Conservation (phyloP, 208 protist species). For the Trypanosoma avium region DNA sequence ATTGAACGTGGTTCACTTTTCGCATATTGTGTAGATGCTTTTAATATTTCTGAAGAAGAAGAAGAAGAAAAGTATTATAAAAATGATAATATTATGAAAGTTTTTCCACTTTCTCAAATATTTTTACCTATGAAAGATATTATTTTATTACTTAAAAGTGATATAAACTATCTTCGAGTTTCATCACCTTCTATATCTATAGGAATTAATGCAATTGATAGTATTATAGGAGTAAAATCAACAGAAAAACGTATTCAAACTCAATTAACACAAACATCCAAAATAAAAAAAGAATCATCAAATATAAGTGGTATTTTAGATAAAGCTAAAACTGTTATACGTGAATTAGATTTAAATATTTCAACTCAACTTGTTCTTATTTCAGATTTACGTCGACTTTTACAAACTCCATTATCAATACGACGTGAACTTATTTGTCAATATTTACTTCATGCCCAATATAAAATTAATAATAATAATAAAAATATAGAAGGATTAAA, state of each 20-base stretch:
- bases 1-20: conserved; percentile 51
- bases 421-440: conserved; percentile 22
- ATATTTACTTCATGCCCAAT: conserved; percentile 27
- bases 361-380: conserved; percentile 35
- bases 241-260: neutral
- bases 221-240: conserved; percentile 18
- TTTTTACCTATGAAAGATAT: conserved; percentile 14
- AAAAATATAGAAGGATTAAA: too few relatives aligned
- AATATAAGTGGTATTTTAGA: neutral
- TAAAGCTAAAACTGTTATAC: conserved; percentile 30
- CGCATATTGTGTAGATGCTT: conserved; percentile 6
- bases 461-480: too few relatives aligned
- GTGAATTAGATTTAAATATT: conserved; percentile 35
- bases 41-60: too few relatives aligned
- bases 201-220: conserved; percentile 12
- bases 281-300: neutral
- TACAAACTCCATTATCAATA: neutral
- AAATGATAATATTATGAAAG: neutral
- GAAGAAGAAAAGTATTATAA: neutral
- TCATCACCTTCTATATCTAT: neutral
- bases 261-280: neutral
- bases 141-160: conserved; percentile 1
- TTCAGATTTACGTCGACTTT: conserved; percentile 26
- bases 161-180: conserved; percentile 13
- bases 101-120: conserved; percentile 22